Percentiles rank a stretch among this genome's conserved stretches.
These are phyloP conservation scores for Fusarium pilosicola DNA, from an alignment of 2,329 filamentous ascomycete species.

Conservation along the genomic window DNA sequence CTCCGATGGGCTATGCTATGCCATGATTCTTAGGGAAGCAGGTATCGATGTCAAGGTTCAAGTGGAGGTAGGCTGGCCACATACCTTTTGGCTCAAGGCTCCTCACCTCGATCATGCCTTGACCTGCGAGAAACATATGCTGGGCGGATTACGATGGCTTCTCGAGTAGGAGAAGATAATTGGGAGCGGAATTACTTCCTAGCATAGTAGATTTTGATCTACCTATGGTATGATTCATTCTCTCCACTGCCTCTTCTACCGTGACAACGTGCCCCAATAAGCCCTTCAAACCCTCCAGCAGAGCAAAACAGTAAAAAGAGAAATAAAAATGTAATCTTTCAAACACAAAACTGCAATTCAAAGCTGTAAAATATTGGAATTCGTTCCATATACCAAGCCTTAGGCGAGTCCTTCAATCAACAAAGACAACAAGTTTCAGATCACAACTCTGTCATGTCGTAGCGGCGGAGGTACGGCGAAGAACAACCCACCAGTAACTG, in stretches of 20 bases:
- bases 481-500: not conserved
- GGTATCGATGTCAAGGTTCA: slow-evolving; percentile 55
- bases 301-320: not conserved
- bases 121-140: slow-evolving; percentile 54
- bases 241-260: not conserved
- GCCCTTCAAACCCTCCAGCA: not conserved
- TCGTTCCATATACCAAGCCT: not conserved
- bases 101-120: slow-evolving; percentile 54
- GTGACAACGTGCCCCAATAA: not conserved
- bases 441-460: not conserved
- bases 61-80: slow-evolving; percentile 59
- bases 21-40: slow-evolving; percentile 52
- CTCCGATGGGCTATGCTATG: slow-evolving; percentile 62
- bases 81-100: slow-evolving; percentile 63
- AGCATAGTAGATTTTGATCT: not conserved
- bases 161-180: slow-evolving; percentile 12
- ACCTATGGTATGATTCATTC: not conserved
- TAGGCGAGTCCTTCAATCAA: not conserved
- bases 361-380: not conserved
- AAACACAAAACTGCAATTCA: too few relatives aligned
- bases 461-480: not conserved
- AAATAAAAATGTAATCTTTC: not conserved
- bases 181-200: not conserved
- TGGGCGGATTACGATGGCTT: slow-evolving; percentile 56
- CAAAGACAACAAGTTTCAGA: not conserved